Conservation (phyloP, 169 alveolate genomes). For the Plasmodium cynomolgi region DNA sequence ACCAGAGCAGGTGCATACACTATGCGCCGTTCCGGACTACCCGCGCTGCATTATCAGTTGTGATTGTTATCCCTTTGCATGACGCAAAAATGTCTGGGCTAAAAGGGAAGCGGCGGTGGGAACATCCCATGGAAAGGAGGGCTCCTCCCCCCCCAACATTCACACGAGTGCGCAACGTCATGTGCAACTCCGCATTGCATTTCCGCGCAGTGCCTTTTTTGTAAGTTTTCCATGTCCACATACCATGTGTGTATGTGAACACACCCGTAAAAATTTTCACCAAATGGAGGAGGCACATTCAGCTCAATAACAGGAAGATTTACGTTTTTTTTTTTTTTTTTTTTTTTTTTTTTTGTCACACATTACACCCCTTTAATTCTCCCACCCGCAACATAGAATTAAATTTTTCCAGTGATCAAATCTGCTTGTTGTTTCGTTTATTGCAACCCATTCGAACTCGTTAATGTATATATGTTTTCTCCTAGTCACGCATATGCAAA, state of each 20-base stretch:
- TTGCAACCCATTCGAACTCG: constrained; percentile 4
- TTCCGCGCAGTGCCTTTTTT: not conserved
- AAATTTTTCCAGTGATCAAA: not conserved
- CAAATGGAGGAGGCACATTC: not conserved
- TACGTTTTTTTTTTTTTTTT: not conserved
- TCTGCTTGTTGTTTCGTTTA: not conserved
- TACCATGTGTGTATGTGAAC: not conserved
- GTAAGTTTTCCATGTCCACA: not conserved
- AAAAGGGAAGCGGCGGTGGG: not conserved
- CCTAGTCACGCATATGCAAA: not conserved
- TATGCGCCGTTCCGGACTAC: not conserved
- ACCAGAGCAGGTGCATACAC: not conserved
- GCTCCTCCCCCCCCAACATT: not conserved
- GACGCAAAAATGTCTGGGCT: not conserved
- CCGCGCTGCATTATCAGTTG: not conserved
- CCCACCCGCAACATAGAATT: not conserved
- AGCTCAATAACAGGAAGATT: not conserved
- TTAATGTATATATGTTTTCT: not conserved
- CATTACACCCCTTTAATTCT: not conserved
- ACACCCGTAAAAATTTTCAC: not conserved
- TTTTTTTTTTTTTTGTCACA: not conserved
- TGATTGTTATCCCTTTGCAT: not conserved
- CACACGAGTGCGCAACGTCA: not conserved
- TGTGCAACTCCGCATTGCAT: not conserved
- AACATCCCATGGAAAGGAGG: not conserved